Conservation (phyloP, 192 early-diverging fungal genomes). For the Coemansia sp. region DNA sequence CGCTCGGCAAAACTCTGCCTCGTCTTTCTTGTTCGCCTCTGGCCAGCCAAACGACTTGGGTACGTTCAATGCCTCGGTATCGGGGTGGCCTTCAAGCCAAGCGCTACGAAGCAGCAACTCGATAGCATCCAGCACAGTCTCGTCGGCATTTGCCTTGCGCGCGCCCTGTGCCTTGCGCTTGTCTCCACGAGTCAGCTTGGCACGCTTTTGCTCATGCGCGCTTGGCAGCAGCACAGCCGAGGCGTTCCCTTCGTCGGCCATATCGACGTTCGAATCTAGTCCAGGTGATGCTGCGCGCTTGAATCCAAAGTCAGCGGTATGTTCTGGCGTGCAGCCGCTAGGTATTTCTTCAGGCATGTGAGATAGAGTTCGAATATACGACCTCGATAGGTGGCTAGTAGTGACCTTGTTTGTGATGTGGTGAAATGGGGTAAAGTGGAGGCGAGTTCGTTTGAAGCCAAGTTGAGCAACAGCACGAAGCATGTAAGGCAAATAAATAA, state of each 20-base stretch:
- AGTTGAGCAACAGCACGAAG: background rate
- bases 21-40: constrained; percentile 23
- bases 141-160: constrained; percentile 42
- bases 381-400: background rate
- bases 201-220: constrained; percentile 31
- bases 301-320: background rate
- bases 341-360: background rate
- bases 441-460: background rate
- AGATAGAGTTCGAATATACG: background rate
- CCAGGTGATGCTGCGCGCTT: constrained; percentile 10
- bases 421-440: background rate
- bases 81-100: constrained; percentile 13
- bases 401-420: background rate
- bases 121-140: constrained; percentile 38
- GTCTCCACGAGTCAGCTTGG: constrained; percentile 16
- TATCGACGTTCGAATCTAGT: background rate
- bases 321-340: background rate
- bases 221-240: background rate
- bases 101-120: constrained; percentile 26
- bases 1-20: constrained; percentile 34
- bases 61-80: background rate
- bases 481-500: background rate
- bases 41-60: constrained; percentile 44
- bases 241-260: background rate
- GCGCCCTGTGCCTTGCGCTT: constrained; percentile 11